Percentiles rank a stretch among this genome's conserved stretches.
Conservation (phyloP, 2,329 filamentous ascomycete genomes). For the Claviceps capensis region DNA sequence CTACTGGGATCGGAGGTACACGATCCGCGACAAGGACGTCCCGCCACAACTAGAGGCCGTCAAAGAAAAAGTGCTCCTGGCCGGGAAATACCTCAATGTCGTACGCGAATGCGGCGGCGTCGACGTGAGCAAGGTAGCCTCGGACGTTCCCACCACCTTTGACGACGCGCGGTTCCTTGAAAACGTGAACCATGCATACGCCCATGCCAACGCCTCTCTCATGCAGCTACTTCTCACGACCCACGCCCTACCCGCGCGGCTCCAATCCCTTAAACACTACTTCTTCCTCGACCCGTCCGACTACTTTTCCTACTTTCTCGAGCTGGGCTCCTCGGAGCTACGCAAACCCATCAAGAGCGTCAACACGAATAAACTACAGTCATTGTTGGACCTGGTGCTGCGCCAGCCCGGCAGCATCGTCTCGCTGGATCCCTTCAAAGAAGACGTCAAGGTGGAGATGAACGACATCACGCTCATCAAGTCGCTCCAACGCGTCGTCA, state of each 20-base stretch:
- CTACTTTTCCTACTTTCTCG: constrained; percentile 96
- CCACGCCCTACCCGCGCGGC: constrained; percentile 73
- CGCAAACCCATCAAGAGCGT: constrained; percentile 79
- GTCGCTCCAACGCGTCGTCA: constrained; percentile 90
- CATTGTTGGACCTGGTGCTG: constrained; percentile 84
- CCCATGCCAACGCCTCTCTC: constrained; percentile 86
- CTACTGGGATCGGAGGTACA: constrained; percentile 97
- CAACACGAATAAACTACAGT: constrained; percentile 88
- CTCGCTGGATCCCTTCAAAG: constrained; percentile 90
- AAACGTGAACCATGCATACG: constrained; percentile 91
- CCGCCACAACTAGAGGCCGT: constrained; percentile 84
- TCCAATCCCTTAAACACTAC: constrained; percentile 92
- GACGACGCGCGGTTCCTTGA: constrained; percentile 86
- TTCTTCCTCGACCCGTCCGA: constrained; percentile 97
- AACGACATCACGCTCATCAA: constrained; percentile 88
- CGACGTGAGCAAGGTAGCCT: constrained; percentile 77
- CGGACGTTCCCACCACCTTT: constrained; percentile 82
- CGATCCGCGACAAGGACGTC: constrained; percentile 78
- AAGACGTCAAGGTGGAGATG: constrained; percentile 96
- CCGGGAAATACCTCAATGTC: constrained; percentile 95
- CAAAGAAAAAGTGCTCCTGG: constrained; percentile 86
- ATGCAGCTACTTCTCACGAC: constrained; percentile 85
- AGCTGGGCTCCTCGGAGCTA: constrained; percentile 77
- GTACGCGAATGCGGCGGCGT: constrained; percentile 94
- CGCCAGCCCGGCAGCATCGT: constrained; percentile 94